phyloP scores from a whole-genome alignment of 768 basidiomycete species.

The Lanmaoa rubissima region DNA sequence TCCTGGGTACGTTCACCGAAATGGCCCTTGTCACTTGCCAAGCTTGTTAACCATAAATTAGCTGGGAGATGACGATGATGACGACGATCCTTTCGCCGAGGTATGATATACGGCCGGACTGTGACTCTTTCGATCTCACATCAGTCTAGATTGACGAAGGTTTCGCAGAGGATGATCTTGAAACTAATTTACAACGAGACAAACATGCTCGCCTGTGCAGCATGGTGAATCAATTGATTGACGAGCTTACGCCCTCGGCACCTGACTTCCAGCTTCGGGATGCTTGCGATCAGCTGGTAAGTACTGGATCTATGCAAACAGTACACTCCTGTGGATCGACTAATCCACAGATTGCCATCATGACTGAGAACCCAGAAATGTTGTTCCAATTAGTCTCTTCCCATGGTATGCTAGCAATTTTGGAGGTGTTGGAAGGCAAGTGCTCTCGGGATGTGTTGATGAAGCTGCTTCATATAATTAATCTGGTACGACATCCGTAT shows the following conservation, averaged over 20 bases:
- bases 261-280: conserved; percentile 81
- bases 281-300: conserved; percentile 84
- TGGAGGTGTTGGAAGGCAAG: conserved; percentile 89
- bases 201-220: conserved; percentile 87
- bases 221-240: conserved; percentile 80
- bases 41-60: conserved; percentile 25
- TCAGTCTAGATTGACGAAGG: conserved; percentile 79
- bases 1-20: conserved; percentile 63
- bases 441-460: conserved; percentile 83
- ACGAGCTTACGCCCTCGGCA: conserved; percentile 77
- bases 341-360: conserved; percentile 62
- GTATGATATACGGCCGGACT: conserved; percentile 35
- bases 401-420: conserved; percentile 92
- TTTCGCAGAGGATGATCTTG: conserved; percentile 87
- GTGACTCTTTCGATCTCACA: conserved; percentile 5
- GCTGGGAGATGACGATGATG: conserved; percentile 82
- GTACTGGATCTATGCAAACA: conserved; percentile 20
- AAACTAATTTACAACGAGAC: conserved; percentile 89
- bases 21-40: conserved; percentile 7
- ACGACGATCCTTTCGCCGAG: conserved; percentile 96
- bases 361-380: conserved; percentile 82
- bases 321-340: not conserved
- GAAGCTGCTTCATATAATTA: conserved; percentile 85
- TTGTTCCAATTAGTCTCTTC: conserved; percentile 83
- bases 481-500: conserved; percentile 53